phyloP scores from a whole-genome alignment of 225 moss, liverwort and hornwort genomes.

The Straminergon stramineum region DNA sequence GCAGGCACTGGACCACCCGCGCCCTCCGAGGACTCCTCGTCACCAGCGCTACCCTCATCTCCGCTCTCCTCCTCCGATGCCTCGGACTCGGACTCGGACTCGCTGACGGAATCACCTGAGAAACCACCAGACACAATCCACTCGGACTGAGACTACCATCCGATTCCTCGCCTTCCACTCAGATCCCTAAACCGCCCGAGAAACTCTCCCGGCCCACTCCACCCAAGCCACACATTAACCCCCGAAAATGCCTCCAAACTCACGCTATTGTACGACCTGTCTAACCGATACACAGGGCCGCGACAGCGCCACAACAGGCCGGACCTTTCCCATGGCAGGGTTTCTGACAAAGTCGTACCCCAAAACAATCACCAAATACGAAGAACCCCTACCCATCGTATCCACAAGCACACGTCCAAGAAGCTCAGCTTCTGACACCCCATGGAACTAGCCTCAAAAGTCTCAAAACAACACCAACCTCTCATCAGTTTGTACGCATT shows the following conservation, averaged over 20 bases:
- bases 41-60: neutral
- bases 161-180: neutral
- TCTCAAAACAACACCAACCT: constrained; percentile 28
- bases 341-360: neutral
- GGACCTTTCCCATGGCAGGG: neutral
- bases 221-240: neutral
- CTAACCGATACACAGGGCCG: neutral
- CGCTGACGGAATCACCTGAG: constrained; percentile 28
- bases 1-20: neutral
- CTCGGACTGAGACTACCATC: neutral
- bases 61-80: neutral
- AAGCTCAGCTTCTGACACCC: neutral
- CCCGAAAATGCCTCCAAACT: neutral
- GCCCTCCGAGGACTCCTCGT: neutral
- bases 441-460: neutral
- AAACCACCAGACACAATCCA: neutral
- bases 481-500: constrained; percentile 41
- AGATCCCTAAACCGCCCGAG: neutral
- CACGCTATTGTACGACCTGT: neutral
- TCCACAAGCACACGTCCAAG: neutral
- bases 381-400: neutral
- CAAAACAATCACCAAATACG: neutral
- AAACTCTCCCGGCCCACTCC: neutral
- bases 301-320: neutral
- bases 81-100: constrained; percentile 11